These are phyloP conservation scores for Fomitopsis pulvina DNA, from an alignment of 768 basidiomycete genomes.

Conservation along the genomic window DNA sequence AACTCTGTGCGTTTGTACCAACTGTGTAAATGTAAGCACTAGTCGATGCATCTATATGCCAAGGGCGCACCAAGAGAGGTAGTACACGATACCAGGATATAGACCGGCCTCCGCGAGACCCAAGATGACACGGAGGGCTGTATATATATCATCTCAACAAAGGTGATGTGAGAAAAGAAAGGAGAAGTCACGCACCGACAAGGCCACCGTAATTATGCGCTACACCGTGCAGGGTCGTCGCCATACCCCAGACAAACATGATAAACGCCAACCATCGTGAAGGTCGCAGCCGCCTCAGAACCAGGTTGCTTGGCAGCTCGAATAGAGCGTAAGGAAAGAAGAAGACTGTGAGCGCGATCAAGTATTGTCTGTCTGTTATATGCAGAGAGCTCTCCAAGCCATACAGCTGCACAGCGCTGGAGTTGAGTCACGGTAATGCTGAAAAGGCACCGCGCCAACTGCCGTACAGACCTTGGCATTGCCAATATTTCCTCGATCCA, in stretches of 20 bases:
- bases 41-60: too few species aligned
- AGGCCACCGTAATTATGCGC: constrained; percentile 55
- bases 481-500: constrained; percentile 58
- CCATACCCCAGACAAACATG: constrained; percentile 34
- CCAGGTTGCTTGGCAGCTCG: constrained; percentile 62
- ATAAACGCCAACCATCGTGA: constrained; percentile 55
- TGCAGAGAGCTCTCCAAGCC: constrained; percentile 48
- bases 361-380: constrained; percentile 58
- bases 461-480: constrained; percentile 52
- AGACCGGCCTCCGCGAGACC: constrained; percentile 48
- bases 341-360: constrained; percentile 59
- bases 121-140: constrained; percentile 56
- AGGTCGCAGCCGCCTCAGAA: constrained; percentile 52
- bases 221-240: constrained; percentile 58
- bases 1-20: constrained; percentile 81
- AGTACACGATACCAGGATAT: constrained; percentile 52
- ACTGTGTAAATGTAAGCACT: constrained; percentile 25
- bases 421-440: neutral
- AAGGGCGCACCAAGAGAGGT: constrained; percentile 43
- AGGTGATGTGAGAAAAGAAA: neutral
- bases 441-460: neutral
- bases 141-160: neutral
- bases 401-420: constrained; percentile 39
- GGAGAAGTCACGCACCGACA: constrained; percentile 41
- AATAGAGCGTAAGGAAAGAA: constrained; percentile 70